A percentile compares a stretch with the other conserved stretches of the same genome.
Conservation (phyloP, 2,329 filamentous ascomycete genomes). For the Dissoconium aciculare region DNA sequence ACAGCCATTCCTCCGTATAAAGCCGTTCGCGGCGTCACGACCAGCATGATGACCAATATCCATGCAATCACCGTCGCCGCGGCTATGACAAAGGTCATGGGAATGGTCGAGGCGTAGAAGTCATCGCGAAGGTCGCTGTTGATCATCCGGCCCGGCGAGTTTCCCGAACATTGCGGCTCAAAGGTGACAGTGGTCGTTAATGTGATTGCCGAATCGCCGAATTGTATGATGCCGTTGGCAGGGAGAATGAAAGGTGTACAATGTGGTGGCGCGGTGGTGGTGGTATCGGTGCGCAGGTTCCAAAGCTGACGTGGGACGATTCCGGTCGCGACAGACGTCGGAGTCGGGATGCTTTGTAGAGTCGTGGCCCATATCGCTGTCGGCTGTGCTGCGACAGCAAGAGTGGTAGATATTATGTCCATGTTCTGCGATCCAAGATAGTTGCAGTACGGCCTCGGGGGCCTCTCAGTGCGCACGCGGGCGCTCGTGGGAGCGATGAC, state of each 20-base stretch:
- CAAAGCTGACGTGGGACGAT: conserved; percentile 20
- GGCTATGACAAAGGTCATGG: conserved; percentile 83
- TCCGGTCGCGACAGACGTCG: conserved; percentile 1
- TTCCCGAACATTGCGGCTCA: conserved; percentile 40
- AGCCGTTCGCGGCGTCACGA: conserved; percentile 89
- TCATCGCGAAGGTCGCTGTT: conserved; percentile 60
- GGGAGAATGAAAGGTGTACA: conserved; percentile 51
- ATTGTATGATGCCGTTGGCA: conserved; percentile 40
- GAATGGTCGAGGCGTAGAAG: conserved; percentile 87
- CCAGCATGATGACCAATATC: conserved; percentile 81
- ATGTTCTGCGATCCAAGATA: too few species aligned
- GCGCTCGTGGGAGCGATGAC: too few species aligned
- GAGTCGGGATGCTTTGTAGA: too few species aligned
- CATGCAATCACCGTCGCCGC: conserved; percentile 84
- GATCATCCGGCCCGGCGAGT: conserved; percentile 29
- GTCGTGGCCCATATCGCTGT: too few species aligned
- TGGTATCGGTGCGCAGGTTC: conserved; percentile 15
- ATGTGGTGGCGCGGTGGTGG: conserved; percentile 20
- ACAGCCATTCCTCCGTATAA: conserved; percentile 58
- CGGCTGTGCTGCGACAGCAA: too few species aligned
- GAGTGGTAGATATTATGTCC: too few species aligned
- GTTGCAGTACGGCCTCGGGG: too few species aligned
- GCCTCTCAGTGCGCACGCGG: too few species aligned
- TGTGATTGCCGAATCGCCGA: conserved; percentile 41
- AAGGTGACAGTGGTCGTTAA: conserved; percentile 46